Base-by-base conservation (phyloP, 805 yeast species). In the Lipomyces mesembrius region DNA sequence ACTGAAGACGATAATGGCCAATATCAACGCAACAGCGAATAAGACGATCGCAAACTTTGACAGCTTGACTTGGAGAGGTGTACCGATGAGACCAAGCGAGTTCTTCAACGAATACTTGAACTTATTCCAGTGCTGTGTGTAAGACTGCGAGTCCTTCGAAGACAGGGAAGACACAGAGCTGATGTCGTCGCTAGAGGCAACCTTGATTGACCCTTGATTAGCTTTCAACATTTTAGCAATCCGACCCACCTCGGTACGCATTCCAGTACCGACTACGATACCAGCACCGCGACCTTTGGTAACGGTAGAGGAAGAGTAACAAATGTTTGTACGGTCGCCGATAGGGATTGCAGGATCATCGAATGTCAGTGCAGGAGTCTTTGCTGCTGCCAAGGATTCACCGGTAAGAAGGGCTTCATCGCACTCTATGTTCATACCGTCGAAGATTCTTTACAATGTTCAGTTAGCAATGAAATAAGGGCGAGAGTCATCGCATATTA, bases 1-100 rank as follows among this genome's bases (percentile, higher is more conserved):
- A 1, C 88, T 95, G 95, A 91, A 89, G 3, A 90, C 96, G 20
- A 91, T 86, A 66, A 91, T 88, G 1, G 97, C 97, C 75, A 91
- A 88, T 0, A 92, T 72, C 12, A 91, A 95, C 3, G 97, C 97
- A 55, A 91, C 80, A 72, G 82, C 83, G 73, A 91, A 91, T 58
- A 92, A 81, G 55, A 84, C 77, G 57, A 91, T 84, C 3, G 97
- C 96, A 61, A 92, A 82, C 83, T 89, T 87, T 1, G 97, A 86
- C 65, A 92, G 81, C 73, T 86, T 86, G 71, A 89, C 83, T 69
- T 89, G 93, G 70, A 91, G 83, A 1, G 97, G 97, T 1, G 97
- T 92, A 51, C 97, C 97, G 14, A 83, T 57, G 12, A 68, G 59
- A 7, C 71, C 71, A 20, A 68, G 67, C 2, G 70, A 60, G 34